These are phyloP conservation scores for Geotrichum reessii DNA, from an alignment of 1,139 yeast species.

Conservation along the genomic window DNA sequence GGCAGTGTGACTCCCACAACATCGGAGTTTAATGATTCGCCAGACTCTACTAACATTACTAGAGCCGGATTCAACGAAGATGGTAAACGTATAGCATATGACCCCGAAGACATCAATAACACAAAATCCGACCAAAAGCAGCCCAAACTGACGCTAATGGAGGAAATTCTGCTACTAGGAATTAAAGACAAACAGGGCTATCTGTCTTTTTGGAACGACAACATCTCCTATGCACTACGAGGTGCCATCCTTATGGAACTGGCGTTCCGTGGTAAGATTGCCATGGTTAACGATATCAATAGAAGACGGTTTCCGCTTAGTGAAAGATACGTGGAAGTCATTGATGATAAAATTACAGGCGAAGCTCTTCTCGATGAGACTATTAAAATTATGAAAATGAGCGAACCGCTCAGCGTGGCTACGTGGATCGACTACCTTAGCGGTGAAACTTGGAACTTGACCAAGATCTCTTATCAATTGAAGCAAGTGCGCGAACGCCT, in stretches of 20 bases:
- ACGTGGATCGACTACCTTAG: slow-evolving; percentile 92
- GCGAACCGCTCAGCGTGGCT: slow-evolving; percentile 74
- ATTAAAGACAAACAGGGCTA: slow-evolving; percentile 82
- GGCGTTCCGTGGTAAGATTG: slow-evolving; percentile 83
- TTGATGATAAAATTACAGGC: slow-evolving; percentile 84
- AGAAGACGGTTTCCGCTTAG: slow-evolving; percentile 81
- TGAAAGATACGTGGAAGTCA: slow-evolving; percentile 82
- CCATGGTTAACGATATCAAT: slow-evolving; percentile 90
- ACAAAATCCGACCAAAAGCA: slow-evolving; percentile 44
- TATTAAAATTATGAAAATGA: slow-evolving; percentile 78
- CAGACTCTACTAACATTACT: slow-evolving; percentile 5
- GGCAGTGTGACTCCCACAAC: not conserved
- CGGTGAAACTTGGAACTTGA: slow-evolving; percentile 94
- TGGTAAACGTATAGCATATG: slow-evolving; percentile 71
- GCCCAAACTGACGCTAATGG: slow-evolving; percentile 89
- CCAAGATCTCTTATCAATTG: slow-evolving; percentile 90
- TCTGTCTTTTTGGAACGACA: slow-evolving; percentile 96
- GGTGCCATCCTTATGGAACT: slow-evolving; percentile 91
- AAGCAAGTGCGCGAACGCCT: slow-evolving; percentile 95
- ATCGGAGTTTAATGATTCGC: slow-evolving; percentile 1
- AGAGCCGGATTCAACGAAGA: slow-evolving; percentile 23
- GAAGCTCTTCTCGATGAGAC: slow-evolving; percentile 94
- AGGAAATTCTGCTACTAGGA: slow-evolving; percentile 88
- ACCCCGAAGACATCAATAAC: slow-evolving; percentile 61
- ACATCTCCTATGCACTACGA: slow-evolving; percentile 89